phyloP scores from a whole-genome alignment of 139 green algal species.

The Chlorella sp. region DNA sequence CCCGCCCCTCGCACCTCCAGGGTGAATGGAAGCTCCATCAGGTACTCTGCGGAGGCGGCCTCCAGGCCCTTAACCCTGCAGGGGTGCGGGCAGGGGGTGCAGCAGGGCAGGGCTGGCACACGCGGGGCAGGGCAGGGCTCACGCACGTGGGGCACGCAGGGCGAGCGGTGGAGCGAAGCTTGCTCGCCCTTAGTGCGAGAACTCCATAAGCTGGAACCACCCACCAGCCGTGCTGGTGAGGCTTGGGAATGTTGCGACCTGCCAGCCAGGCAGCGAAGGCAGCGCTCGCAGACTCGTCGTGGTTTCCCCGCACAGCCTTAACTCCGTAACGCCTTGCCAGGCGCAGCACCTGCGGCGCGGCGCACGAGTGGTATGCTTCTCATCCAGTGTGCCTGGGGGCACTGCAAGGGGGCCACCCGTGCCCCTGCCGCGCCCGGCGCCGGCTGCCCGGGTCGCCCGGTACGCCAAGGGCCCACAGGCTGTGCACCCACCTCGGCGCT shows the following conservation, averaged over 20 bases:
- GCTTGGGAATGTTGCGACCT: constrained; percentile 1
- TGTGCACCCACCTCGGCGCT: not conserved
- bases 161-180: too few species aligned
- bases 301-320: constrained; percentile 46
- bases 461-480: not conserved
- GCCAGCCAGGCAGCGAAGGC: constrained; percentile 4
- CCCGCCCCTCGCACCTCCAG: not conserved
- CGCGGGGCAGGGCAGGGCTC: too few species aligned
- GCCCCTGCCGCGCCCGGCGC: not conserved
- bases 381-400: not conserved
- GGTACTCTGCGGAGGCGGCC: not conserved
- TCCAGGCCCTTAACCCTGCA: not conserved
- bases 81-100: too few species aligned
- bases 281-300: constrained; percentile 44
- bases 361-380: too few species aligned
- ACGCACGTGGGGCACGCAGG: too few species aligned
- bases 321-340: constrained; percentile 5
- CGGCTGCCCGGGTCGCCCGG: not conserved
- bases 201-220: too few species aligned
- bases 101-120: too few species aligned
- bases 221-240: constrained; percentile 13
- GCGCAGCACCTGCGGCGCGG: constrained; percentile 24
- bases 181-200: too few species aligned
- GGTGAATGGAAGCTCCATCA: constrained; percentile 15
- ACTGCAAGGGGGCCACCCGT: not conserved